phyloP scores from a whole-genome alignment of 768 basidiomycete genomes.

The Imleria badia region DNA sequence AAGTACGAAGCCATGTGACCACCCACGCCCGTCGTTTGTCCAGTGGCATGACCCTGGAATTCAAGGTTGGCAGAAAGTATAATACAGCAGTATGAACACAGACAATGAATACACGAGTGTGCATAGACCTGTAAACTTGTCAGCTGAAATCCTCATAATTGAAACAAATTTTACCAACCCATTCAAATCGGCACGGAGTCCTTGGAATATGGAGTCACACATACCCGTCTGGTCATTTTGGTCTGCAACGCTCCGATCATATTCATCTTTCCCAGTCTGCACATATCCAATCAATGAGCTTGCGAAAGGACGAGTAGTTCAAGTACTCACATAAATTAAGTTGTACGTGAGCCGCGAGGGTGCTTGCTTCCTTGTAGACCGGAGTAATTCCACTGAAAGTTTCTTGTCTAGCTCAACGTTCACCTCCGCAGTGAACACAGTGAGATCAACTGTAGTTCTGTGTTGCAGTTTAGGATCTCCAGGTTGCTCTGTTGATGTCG shows the following conservation, averaged over 20 bases:
- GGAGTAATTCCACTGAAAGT: neutral
- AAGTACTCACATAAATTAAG: slow-evolving; percentile 2
- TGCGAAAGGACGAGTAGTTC: neutral
- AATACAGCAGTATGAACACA: slow-evolving; percentile 16
- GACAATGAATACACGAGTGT: slow-evolving; percentile 80
- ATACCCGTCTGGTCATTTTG: neutral
- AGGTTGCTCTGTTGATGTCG: no score
- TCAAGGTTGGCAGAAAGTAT: neutral
- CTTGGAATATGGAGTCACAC: slow-evolving; percentile 1
- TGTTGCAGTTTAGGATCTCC: neutral
- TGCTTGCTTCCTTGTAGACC: slow-evolving; percentile 2
- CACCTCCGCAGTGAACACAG: slow-evolving; percentile 27
- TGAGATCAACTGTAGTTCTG: slow-evolving; percentile 16
- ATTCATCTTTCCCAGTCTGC: slow-evolving; percentile 6
- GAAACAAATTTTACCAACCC: slow-evolving; percentile 5
- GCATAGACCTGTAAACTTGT: slow-evolving; percentile 45
- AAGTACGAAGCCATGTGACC: neutral
- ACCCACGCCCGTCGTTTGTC: neutral
- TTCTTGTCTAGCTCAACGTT: neutral
- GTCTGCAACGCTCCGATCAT: neutral
- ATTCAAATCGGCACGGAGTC: slow-evolving; percentile 6
- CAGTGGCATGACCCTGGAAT: slow-evolving; percentile 21
- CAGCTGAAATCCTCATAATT: neutral
- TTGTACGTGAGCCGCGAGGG: neutral
- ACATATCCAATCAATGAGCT: neutral